Conservation (phyloP, 306 rosid genomes). For the Hippophae rhamnoides region DNA sequence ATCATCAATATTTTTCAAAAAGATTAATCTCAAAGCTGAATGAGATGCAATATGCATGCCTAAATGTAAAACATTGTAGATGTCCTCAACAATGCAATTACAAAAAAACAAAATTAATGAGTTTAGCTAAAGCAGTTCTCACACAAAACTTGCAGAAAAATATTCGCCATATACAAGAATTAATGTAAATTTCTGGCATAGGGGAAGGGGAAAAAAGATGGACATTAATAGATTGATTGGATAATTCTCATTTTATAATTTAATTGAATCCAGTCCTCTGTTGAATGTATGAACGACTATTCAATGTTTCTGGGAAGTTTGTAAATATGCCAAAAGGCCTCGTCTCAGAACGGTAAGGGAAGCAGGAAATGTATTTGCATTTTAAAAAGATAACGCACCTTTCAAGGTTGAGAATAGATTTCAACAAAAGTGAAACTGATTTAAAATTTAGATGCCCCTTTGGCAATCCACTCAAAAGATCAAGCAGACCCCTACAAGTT, state of each 20-base stretch:
- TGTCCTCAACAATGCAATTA: neutral
- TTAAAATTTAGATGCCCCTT: slow-evolving; percentile 34
- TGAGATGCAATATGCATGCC: neutral
- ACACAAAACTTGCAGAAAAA: neutral
- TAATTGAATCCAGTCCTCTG: neutral
- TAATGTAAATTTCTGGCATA: too few relatives aligned
- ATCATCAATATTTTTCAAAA: neutral
- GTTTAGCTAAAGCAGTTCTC: neutral
- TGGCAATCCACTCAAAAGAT: slow-evolving; percentile 50
- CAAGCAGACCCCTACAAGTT: slow-evolving; percentile 56
- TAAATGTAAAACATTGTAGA: neutral
- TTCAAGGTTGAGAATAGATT: slow-evolving; percentile 74
- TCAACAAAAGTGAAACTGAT: slow-evolving; percentile 39
- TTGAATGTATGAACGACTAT: neutral
- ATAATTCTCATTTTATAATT: neutral
- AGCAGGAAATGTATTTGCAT: neutral
- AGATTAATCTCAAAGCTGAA: neutral
- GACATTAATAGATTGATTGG: neutral
- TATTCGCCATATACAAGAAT: neutral
- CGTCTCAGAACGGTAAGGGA: neutral
- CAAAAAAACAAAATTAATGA: neutral
- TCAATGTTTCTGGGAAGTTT: neutral
- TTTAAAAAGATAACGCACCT: slow-evolving; percentile 30
- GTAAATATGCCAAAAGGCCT: neutral
- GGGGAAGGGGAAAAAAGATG: neutral